A percentile compares a stretch with the other conserved stretches of the same genome.
phyloP scores from a whole-genome alignment of 192 early-diverging fungal species.

The Cetraspora pellucida region DNA sequence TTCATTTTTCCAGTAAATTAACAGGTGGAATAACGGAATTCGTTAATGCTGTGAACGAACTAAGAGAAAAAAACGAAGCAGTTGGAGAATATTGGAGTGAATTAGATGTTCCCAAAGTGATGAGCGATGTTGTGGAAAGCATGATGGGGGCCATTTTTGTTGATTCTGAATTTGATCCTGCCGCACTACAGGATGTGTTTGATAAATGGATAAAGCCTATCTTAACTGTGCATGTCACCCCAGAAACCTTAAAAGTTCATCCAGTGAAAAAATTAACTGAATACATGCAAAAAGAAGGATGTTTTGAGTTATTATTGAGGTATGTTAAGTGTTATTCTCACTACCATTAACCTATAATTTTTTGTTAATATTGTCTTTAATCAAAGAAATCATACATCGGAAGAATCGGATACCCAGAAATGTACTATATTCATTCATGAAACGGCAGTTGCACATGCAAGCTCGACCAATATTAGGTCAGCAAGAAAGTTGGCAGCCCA shows the following conservation, averaged over 20 bases:
- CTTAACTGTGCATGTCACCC: slow-evolving; percentile 46
- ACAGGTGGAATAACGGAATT: slow-evolving; percentile 61
- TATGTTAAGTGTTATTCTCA: slow-evolving; percentile 28
- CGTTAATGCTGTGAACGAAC: slow-evolving; percentile 48
- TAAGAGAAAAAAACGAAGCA: slow-evolving; percentile 37
- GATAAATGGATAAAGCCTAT: slow-evolving; percentile 43
- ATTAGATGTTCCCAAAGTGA: slow-evolving; percentile 82
- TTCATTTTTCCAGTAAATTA: slow-evolving; percentile 63
- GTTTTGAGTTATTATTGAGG: slow-evolving; percentile 43
- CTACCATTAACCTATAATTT: background rate
- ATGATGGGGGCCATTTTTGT: slow-evolving; percentile 85
- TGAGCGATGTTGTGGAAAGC: slow-evolving; percentile 89
- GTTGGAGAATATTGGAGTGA: slow-evolving; percentile 77
- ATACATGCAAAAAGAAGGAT: slow-evolving; percentile 48
- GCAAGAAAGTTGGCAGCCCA: slow-evolving; percentile 48
- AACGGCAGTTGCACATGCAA: slow-evolving; percentile 33
- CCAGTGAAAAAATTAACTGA: slow-evolving; percentile 44
- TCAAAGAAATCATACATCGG: slow-evolving; percentile 40
- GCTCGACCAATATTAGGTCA: slow-evolving; percentile 42
- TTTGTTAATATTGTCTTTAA: background rate
- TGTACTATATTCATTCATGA: slow-evolving; percentile 52
- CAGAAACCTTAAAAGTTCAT: slow-evolving; percentile 50
- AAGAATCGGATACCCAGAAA: slow-evolving; percentile 33
- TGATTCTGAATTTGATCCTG: slow-evolving; percentile 67
- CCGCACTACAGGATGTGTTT: slow-evolving; percentile 27